Conservation (phyloP, 2,329 filamentous ascomycete genomes). For the Exserohilum rostratum region DNA sequence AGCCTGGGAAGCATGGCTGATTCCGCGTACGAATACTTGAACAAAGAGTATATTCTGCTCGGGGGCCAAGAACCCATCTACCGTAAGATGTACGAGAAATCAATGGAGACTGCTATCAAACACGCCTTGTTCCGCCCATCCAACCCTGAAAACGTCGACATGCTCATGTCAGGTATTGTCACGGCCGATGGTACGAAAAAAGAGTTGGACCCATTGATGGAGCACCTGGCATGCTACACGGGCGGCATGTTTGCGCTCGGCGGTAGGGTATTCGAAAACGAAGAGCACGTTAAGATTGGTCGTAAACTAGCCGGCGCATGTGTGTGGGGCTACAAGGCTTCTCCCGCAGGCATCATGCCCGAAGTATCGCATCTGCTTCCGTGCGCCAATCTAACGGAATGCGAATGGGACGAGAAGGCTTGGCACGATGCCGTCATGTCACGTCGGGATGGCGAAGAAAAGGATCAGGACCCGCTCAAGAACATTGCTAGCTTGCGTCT, state of each 20-base stretch:
- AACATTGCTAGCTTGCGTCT: constrained; percentile 50
- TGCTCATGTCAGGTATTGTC: constrained; percentile 55
- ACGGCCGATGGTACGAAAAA: constrained; percentile 40
- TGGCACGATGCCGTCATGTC: constrained; percentile 54
- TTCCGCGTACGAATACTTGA: constrained; percentile 49
- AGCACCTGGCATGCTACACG: constrained; percentile 65
- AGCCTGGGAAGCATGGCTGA: constrained; percentile 48
- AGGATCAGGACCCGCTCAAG: constrained; percentile 40
- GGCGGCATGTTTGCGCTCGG: constrained; percentile 69
- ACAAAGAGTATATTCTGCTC: constrained; percentile 48
- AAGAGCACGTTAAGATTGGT: constrained; percentile 61
- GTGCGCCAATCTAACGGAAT: constrained; percentile 52
- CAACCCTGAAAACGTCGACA: constrained; percentile 53
- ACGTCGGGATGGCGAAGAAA: constrained; percentile 24
- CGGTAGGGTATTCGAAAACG: constrained; percentile 62
- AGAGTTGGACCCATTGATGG: constrained; percentile 57
- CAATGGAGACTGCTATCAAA: constrained; percentile 51
- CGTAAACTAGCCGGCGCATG: constrained; percentile 65
- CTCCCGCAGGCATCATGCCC: constrained; percentile 66
- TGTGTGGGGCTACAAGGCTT: constrained; percentile 66
- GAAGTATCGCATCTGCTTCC: constrained; percentile 62
- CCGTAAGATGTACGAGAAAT: constrained; percentile 62
- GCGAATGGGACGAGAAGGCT: constrained; percentile 60
- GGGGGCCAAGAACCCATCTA: constrained; percentile 55
- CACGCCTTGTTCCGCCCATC: constrained; percentile 59